Evolutionary conservation across 805 yeast species (phyloP), one percentile per base, ranked within the genome.

Genomic region (Candida suzukii): DNA sequence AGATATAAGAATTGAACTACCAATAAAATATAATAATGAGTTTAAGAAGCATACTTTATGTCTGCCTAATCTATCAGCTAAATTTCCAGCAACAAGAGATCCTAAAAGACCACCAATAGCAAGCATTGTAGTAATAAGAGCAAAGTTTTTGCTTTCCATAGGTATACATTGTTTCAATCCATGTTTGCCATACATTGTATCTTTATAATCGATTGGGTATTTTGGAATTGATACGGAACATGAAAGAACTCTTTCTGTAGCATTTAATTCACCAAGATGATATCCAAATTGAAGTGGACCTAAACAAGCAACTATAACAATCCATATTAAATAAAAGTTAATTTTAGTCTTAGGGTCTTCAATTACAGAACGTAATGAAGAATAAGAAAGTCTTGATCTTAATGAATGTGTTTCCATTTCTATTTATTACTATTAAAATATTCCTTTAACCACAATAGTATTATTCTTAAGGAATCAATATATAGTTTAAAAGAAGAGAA

Each of bases 241-340:
- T 14, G 34, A 20, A 37, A 86, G 66, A 25, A 74, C 74, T 13
- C 73, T 71, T 43, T 81, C 82, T 0, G 95, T 93, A 10, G 95
- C 88, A 61, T 88, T 88, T 56, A 88, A 69, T 57, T 85, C 95
- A 2, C 93, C 82, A 77, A 88, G 76, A 59, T 88, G 95, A 59
- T 84, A 85, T 3, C 96, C 96, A 57, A 80, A 88, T 60, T 87
- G 96, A 17, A 86, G 67, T 2, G 90, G 75, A 2, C 90, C 91
- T 21, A 85, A 56, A 48, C 88, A 81, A 16, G 78, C 73, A 6
- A 82, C 76, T 1, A 71, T 52, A 3, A 74, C 72, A 12, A 37
- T 37, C 32, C 33, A 37, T 4, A 27, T 20, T 25, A 37, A 22
- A 14, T 27, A 18, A n/a, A 29, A 19, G 16, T 11, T 36, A 7